Evolutionary conservation across 257 asterid species (phyloP).

Genomic region (Pogostemon cablin): DNA sequence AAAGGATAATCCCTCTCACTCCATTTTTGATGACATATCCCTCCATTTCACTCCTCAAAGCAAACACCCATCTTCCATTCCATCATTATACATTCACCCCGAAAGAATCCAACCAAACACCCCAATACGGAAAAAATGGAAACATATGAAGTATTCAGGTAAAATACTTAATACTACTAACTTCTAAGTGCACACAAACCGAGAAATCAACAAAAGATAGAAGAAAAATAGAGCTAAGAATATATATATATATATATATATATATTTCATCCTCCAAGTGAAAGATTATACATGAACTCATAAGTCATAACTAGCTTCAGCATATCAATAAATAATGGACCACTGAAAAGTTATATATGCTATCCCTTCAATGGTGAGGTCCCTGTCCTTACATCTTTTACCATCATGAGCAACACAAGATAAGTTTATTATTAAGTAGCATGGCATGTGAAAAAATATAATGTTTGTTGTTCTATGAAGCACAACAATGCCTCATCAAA

Average conservation of each 20-base stretch:
- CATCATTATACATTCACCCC: too few species aligned
- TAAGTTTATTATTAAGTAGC: neutral
- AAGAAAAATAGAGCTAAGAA: neutral
- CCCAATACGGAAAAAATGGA: neutral
- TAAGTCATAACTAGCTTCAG: slow-evolving; percentile 22
- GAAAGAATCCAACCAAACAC: too few species aligned
- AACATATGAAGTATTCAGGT: neutral
- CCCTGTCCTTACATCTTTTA: slow-evolving; percentile 13
- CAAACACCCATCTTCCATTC: too few species aligned
- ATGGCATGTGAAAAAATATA: neutral
- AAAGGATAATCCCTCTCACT: too few species aligned
- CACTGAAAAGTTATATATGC: neutral
- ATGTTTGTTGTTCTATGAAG: slow-evolving; percentile 7
- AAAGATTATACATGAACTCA: neutral
- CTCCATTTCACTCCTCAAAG: too few species aligned
- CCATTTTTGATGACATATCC: too few species aligned
- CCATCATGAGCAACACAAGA: slow-evolving; percentile 8
- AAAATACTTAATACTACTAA: slow-evolving; percentile 1
- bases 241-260: neutral
- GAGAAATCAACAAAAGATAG: slow-evolving; percentile 3
- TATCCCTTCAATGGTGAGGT: slow-evolving; percentile 15
- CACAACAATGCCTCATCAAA: slow-evolving; percentile 16
- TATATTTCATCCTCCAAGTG: slow-evolving; percentile 12
- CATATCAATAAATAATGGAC: neutral
- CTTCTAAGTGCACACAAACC: neutral